Conservation (phyloP, 148 eudicot species). For the Chenopodium suecicum region DNA sequence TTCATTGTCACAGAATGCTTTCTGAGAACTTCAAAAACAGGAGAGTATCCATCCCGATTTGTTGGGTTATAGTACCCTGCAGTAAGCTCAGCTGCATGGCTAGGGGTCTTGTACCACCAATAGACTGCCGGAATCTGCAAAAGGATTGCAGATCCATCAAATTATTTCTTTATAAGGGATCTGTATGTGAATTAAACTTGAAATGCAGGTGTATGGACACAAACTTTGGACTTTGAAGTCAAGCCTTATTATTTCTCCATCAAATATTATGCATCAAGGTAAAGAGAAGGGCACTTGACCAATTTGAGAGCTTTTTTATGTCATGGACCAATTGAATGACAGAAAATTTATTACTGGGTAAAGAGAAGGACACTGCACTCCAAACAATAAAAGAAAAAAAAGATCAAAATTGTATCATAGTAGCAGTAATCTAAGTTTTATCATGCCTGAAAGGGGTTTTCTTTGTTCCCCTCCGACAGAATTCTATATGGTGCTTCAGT, state of each 20-base stretch:
- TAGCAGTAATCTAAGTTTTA: background rate
- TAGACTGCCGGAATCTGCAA: slow-evolving; percentile 59
- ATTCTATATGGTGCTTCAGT: background rate
- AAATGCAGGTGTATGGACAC: background rate
- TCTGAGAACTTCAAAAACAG: slow-evolving; percentile 46
- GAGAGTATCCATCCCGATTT: slow-evolving; percentile 60
- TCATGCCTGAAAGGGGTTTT: background rate
- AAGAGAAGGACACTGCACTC: background rate
- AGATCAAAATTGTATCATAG: background rate
- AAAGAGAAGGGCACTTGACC: background rate
- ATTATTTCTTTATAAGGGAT: background rate
- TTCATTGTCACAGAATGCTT: slow-evolving; percentile 50
- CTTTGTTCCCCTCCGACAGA: background rate
- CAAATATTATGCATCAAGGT: background rate
- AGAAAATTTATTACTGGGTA: background rate
- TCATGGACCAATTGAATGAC: background rate
- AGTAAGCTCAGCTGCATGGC: slow-evolving; percentile 78
- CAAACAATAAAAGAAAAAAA: background rate
- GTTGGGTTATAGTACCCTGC: slow-evolving; percentile 65
- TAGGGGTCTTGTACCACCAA: slow-evolving; percentile 72
- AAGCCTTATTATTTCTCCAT: background rate
- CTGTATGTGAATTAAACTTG: background rate
- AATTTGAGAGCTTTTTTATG: background rate
- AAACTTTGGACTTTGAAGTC: background rate
- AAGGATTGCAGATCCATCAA: background rate